These are phyloP conservation scores for Scheffersomyces ergatensis DNA, from an alignment of 805 yeast genomes.

Conservation along the genomic window DNA sequence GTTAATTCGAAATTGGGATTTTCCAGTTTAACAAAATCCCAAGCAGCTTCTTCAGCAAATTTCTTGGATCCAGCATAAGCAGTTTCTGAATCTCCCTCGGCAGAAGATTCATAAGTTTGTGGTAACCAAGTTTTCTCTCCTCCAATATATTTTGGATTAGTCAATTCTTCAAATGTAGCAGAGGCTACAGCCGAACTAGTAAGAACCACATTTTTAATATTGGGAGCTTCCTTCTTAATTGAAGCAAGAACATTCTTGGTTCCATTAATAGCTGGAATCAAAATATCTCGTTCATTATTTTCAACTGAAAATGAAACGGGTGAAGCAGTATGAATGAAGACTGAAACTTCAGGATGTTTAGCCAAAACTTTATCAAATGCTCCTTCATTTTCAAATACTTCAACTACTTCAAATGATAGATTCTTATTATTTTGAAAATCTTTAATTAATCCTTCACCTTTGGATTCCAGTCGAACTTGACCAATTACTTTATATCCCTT, in stretches of 20 bases:
- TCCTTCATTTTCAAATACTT: slow-evolving; percentile 15
- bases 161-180: slow-evolving; percentile 9
- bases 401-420: slow-evolving; percentile 21
- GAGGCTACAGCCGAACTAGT: slow-evolving; percentile 56
- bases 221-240: slow-evolving; percentile 37
- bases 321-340: slow-evolving; percentile 30
- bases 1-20: slow-evolving; percentile 16
- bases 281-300: slow-evolving; percentile 17
- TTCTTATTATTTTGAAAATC: slow-evolving; percentile 9
- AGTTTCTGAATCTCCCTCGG: slow-evolving; percentile 14
- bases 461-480: slow-evolving; percentile 45
- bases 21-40: slow-evolving; percentile 23
- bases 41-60: slow-evolving; percentile 25
- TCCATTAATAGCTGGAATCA: slow-evolving; percentile 30
- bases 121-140: slow-evolving; percentile 40
- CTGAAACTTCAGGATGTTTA: slow-evolving; percentile 23
- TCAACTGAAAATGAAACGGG: slow-evolving; percentile 17
- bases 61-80: slow-evolving; percentile 23
- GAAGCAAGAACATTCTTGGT: slow-evolving; percentile 33
- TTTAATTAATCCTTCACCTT: slow-evolving; percentile 36
- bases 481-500: slow-evolving; percentile 49
- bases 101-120: slow-evolving; percentile 28
- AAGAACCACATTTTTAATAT: slow-evolving; percentile 41
- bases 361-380: slow-evolving; percentile 27
- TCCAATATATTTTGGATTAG: slow-evolving; percentile 7